phyloP scores from a whole-genome alignment of 2,329 filamentous ascomycete genomes.

The Aspergillus sp. region DNA sequence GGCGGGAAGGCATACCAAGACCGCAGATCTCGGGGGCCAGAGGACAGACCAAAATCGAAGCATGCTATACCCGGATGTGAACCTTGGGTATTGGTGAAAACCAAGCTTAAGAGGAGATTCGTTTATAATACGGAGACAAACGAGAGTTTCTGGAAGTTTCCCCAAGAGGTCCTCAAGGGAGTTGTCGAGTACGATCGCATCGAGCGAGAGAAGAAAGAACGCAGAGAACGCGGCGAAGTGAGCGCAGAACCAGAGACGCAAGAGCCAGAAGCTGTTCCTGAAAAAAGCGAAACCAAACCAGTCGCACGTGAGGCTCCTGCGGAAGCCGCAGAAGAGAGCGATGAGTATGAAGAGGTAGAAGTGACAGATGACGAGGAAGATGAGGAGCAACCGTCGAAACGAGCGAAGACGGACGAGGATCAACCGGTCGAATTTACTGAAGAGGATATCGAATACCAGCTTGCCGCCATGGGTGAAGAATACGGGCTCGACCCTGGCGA shows the following conservation, averaged over 20 bases:
- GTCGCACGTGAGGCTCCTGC: conserved; percentile 19
- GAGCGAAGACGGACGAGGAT: conserved; percentile 48
- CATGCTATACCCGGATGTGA: conserved; percentile 71
- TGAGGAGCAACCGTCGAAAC: conserved; percentile 49
- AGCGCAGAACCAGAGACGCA: conserved; percentile 15
- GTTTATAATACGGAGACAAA: conserved; percentile 82
- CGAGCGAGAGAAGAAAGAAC: conserved; percentile 63
- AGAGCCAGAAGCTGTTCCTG: conserved; percentile 10
- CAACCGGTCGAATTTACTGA: conserved; percentile 74
- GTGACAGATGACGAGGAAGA: conserved; percentile 56
- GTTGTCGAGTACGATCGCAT: conserved; percentile 61
- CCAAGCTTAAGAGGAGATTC: conserved; percentile 81
- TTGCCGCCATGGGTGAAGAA: conserved; percentile 82
- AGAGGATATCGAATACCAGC: conserved; percentile 87
- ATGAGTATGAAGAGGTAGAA: conserved; percentile 72
- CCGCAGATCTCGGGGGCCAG: conserved; percentile 59
- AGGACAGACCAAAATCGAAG: conserved; percentile 75
- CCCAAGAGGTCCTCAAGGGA: conserved; percentile 73
- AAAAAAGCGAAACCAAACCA: conserved; percentile 4
- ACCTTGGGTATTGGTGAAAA: conserved; percentile 89
- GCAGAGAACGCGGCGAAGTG: conserved; percentile 38
- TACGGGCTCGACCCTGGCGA: conserved; percentile 72
- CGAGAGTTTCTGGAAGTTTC: conserved; percentile 91
- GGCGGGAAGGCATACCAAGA: conserved; percentile 52
- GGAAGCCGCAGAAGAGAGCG: conserved; percentile 48